Evolutionary conservation across 2,329 filamentous ascomycete genomes (phyloP), one percentile per base, ranked within the genome.

Genomic region (Phialophora expanda): DNA sequence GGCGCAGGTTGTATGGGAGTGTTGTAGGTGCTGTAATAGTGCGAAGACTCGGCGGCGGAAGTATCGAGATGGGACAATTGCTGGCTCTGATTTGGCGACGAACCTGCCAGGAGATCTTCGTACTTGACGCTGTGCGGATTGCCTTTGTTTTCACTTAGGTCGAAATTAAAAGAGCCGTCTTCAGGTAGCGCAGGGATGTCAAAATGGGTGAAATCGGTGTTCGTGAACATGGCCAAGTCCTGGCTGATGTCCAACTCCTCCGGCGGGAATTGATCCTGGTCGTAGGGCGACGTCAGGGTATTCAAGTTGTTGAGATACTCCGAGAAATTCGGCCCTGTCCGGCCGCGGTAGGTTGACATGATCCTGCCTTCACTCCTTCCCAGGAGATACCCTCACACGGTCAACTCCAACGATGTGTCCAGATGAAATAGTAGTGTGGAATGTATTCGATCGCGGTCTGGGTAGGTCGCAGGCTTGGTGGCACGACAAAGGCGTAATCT

Each of bases 301-400:
- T 97, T 97, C 74, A 97, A 84, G 72, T 93, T 90, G 74, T 91
- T 90, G 71, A 97, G 85, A 81, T 95, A 96, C 75, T 93, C 90
- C 75, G 92, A 93, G 80, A 97, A 91, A 78, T 96, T 96, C 75
- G 91, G 90, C 66, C 71, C 90, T 76, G 90, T 88, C 69, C 92
- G 90, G 75, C 89, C 89, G 78, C 85, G 88, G 85, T 88, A 93
- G 76, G 83, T 85, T 77, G 91, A 87, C 90, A 93, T 93, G 38
- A 48, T 68, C 59, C 38, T 14, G 41, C 44, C n/a, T 46, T 4
- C 51, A 54, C 34, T 26, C 14, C 30, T 12, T 22, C 12, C 11
- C 11, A 32, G 53, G 53, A 55, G 26, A 28, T 5, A 32, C 24
- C 53, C 26, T 55, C 28, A 55, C 28, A n/a, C 53, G 8, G 7